These are phyloP conservation scores for Dimocarpus longan DNA, from an alignment of 345 rosid genomes.

Conservation along the genomic window DNA sequence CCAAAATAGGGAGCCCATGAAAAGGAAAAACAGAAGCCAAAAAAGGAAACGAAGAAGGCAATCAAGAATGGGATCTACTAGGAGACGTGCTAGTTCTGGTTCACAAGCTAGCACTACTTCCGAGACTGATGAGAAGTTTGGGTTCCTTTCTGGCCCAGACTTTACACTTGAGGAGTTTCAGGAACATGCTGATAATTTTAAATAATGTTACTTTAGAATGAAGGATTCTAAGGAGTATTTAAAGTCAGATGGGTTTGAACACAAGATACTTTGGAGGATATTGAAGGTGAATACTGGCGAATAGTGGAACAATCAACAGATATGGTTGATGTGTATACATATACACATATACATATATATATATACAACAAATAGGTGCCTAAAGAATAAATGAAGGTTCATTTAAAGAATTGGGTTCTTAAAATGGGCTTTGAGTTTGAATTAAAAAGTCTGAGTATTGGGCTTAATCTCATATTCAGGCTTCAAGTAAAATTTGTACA, in stretches of 20 bases:
- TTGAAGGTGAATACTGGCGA: no score
- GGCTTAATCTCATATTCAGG: no score
- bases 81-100: conserved; percentile 51
- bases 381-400: no score
- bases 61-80: conserved; percentile 55
- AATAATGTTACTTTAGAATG: conserved; percentile 60
- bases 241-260: no score
- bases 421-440: no score
- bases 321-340: conserved; percentile 19
- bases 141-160: conserved; percentile 85
- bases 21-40: conserved; percentile 56
- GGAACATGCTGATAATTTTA: conserved; percentile 64
- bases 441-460: not conserved
- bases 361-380: not conserved
- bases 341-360: no score
- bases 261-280: no score
- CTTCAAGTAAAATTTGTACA: no score
- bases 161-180: conserved; percentile 77
- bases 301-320: no score
- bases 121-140: conserved; percentile 78
- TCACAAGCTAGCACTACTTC: conserved; percentile 47
- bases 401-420: no score
- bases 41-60: conserved; percentile 69
- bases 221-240: conserved; percentile 21
- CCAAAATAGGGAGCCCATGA: conserved; percentile 88